Percentiles rank a stretch among this genome's conserved stretches.
Conservation (phyloP, 1,139 yeast species). For the Candida frijolesensis region DNA sequence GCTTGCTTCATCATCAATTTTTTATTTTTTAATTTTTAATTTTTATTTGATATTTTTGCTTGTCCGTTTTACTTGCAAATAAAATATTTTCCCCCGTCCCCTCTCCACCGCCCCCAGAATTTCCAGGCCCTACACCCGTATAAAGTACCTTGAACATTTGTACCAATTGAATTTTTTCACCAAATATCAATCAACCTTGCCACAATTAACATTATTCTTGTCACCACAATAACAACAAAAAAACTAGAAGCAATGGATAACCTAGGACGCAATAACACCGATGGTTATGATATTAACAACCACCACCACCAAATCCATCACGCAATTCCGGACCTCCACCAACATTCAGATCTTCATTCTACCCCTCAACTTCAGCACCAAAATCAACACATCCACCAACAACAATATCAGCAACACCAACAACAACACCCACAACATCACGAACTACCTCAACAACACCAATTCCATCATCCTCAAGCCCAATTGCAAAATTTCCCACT, state of each 20-base stretch:
- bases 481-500: neutral
- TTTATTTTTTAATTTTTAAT: too few species aligned
- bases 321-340: neutral
- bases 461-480: conserved; percentile 5
- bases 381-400: neutral
- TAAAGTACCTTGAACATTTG: neutral
- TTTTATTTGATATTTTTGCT: too few species aligned
- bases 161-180: too few species aligned
- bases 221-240: neutral
- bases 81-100: too few species aligned
- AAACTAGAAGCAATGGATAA: neutral
- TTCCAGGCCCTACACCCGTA: neutral
- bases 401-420: conserved; percentile 3
- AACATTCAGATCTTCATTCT: neutral
- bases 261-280: neutral
- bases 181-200: too few species aligned
- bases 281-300: neutral
- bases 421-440: conserved; percentile 4
- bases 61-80: too few species aligned
- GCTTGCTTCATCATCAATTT: too few species aligned
- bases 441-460: conserved; percentile 8
- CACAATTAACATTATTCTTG: neutral
- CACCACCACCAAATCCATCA: neutral
- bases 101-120: too few species aligned
- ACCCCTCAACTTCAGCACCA: neutral